phyloP scores from a whole-genome alignment of 176 grass and related monocot species.

The Avena insularis region DNA sequence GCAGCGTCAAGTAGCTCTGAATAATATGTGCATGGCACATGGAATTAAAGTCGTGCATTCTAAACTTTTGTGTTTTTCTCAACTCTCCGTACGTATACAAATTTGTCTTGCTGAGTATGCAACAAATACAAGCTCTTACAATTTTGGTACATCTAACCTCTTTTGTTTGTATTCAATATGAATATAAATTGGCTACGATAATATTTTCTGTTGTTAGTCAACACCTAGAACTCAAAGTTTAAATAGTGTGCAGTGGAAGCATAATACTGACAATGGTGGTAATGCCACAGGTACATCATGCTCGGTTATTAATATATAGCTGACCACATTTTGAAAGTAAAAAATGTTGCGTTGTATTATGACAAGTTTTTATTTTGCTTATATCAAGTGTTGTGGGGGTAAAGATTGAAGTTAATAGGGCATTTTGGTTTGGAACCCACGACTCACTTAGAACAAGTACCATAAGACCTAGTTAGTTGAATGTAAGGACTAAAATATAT shows the following conservation, averaged over 20 bases:
- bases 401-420: background rate
- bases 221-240: slow-evolving; percentile 3
- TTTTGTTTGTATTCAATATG: background rate
- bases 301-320: background rate
- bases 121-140: background rate
- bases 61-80: background rate
- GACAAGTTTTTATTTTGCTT: background rate
- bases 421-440: background rate
- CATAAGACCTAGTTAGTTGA: too few relatives aligned
- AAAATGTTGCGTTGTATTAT: slow-evolving; percentile 12
- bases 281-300: background rate
- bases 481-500: too few relatives aligned
- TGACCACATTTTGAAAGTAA: background rate
- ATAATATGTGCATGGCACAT: background rate
- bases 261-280: background rate
- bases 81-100: background rate
- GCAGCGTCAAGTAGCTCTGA: slow-evolving; percentile 6
- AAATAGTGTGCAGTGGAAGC: background rate
- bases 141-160: background rate
- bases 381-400: background rate
- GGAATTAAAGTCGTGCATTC: background rate
- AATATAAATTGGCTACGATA: background rate
- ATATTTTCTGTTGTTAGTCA: background rate
- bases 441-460: background rate
- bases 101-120: slow-evolving; percentile 6